Percentiles rank a stretch among this genome's conserved stretches.
Evolutionary conservation across 2,329 filamentous ascomycete species (phyloP).

Genomic region (Hypoxylon sp.): DNA sequence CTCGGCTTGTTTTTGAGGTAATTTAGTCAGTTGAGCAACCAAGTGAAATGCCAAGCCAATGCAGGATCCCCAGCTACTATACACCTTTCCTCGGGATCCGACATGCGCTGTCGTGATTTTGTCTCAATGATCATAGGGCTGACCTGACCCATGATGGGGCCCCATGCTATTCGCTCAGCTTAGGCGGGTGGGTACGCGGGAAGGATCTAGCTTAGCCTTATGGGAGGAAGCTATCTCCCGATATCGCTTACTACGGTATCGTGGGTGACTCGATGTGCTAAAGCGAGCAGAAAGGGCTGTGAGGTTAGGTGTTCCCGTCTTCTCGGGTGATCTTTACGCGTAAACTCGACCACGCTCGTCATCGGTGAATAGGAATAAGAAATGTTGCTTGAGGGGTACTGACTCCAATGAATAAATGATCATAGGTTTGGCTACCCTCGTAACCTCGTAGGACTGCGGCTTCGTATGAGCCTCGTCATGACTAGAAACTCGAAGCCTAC

Average conservation of each 20-base stretch:
- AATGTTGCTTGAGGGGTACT: background rate
- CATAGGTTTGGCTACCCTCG: background rate
- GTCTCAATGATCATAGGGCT: background rate
- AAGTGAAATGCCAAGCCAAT: no score
- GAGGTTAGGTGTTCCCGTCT: background rate
- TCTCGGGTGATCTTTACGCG: slow-evolving; percentile 4
- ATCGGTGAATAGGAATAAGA: background rate
- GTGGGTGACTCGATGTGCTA: slow-evolving; percentile 1
- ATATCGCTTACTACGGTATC: slow-evolving; percentile 3
- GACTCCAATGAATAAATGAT: background rate
- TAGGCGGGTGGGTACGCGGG: slow-evolving; percentile 7
- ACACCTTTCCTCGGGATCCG: background rate
- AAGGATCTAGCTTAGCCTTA: slow-evolving; percentile 1
- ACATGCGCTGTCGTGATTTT: background rate
- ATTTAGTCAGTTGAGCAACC: no score
- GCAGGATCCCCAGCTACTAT: background rate
- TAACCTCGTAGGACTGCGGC: background rate
- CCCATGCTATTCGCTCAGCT: slow-evolving; percentile 1
- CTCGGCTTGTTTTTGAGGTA: background rate
- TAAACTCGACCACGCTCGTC: background rate
- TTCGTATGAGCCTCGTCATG: background rate
- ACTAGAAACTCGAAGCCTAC: background rate
- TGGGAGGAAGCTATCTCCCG: slow-evolving; percentile 12
- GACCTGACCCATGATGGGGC: slow-evolving; percentile 12
- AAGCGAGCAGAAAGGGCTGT: background rate